Conservation (phyloP, 345 rosid genomes). For the Gossypium bickii region DNA sequence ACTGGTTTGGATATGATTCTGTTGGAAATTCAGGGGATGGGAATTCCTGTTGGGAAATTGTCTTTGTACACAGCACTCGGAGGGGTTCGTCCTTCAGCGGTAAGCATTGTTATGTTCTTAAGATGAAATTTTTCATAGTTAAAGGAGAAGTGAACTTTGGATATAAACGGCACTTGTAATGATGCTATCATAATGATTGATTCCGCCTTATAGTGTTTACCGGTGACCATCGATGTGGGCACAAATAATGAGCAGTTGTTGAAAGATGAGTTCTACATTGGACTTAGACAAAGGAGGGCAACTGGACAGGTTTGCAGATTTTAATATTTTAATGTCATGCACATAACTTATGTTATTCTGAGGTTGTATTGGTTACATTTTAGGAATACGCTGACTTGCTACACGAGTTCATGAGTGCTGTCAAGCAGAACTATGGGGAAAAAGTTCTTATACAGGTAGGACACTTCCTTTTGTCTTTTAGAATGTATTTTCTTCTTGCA, state of each 20-base stretch:
- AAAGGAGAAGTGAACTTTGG: too few species aligned
- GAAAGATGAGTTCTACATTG: slow-evolving; percentile 84
- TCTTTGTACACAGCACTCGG: slow-evolving; percentile 86
- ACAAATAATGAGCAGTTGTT: slow-evolving; percentile 79
- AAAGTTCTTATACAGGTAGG: slow-evolving; percentile 78
- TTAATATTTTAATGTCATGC: background rate
- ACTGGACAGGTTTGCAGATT: slow-evolving; percentile 57
- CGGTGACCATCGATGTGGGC: slow-evolving; percentile 85
- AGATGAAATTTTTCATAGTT: too few species aligned
- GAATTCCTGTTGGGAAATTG: slow-evolving; percentile 86
- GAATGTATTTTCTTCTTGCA: background rate
- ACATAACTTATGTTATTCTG: background rate
- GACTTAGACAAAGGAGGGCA: slow-evolving; percentile 73
- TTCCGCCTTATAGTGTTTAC: slow-evolving; percentile 58
- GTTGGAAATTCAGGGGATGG: slow-evolving; percentile 64
- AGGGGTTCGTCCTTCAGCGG: slow-evolving; percentile 85
- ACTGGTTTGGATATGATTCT: background rate
- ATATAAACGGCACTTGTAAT: too few species aligned
- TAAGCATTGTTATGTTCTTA: slow-evolving; percentile 28
- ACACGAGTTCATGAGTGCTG: slow-evolving; percentile 83
- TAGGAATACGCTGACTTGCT: slow-evolving; percentile 79
- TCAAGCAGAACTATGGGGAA: slow-evolving; percentile 88
- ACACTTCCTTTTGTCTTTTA: background rate
- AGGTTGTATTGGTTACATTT: slow-evolving; percentile 18
- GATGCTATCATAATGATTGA: background rate